Conservation (phyloP, 768 basidiomycete species). For the Boletellus emodensis region DNA sequence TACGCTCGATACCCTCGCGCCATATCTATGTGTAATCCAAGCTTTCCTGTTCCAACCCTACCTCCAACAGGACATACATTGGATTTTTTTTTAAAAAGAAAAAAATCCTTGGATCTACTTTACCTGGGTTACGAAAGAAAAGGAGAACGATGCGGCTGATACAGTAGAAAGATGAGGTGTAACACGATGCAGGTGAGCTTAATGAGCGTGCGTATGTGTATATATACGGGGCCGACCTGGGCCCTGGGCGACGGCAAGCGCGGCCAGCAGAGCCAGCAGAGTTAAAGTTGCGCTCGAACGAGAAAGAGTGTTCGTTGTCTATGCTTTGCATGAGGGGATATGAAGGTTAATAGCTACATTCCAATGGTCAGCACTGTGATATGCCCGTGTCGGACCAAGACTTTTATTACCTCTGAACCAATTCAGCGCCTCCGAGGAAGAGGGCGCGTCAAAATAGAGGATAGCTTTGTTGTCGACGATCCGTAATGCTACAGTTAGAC, state of each 20-base stretch:
- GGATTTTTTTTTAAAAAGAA: neutral
- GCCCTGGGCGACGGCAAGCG: conserved; percentile 14
- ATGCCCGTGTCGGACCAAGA: conserved; percentile 7
- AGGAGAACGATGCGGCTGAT: conserved; percentile 23
- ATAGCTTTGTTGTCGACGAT: conserved; percentile 92
- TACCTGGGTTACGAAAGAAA: conserved; percentile 22
- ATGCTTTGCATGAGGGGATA: conserved; percentile 78
- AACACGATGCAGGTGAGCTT: conserved; percentile 29
- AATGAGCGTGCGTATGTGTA: conserved; percentile 37
- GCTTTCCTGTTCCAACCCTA: neutral
- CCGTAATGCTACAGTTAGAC: conserved; percentile 55
- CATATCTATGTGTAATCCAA: neutral
- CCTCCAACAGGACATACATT: neutral
- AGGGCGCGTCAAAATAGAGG: conserved; percentile 81
- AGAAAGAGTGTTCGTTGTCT: conserved; percentile 28
- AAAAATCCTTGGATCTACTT: conserved; percentile 13
- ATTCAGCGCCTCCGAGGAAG: conserved; percentile 79
- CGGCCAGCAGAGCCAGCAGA: conserved; percentile 4
- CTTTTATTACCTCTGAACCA: conserved; percentile 75
- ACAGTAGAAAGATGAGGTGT: conserved; percentile 32
- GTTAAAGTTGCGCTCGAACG: conserved; percentile 4
- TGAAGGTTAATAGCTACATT: conserved; percentile 79
- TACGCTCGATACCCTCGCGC: neutral
- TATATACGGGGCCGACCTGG: conserved; percentile 31
- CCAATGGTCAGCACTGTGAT: conserved; percentile 2